phyloP scores from a whole-genome alignment of 441 rosid genomes.

The Geranium incanum region DNA sequence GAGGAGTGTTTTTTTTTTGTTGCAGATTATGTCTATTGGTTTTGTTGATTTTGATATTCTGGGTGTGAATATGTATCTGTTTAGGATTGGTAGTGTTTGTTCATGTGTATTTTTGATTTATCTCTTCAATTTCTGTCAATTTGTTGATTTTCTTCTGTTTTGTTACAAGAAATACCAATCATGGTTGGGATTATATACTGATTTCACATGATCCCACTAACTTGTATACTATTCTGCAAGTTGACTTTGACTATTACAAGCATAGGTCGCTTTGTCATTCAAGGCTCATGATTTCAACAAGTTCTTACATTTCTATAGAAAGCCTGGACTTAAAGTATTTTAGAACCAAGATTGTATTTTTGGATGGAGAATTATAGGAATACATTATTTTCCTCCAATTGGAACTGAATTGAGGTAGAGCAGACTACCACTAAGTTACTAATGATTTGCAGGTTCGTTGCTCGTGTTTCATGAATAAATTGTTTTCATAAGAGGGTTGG shows the following conservation, averaged over 20 bases:
- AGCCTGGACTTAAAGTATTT: background rate
- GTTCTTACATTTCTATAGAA: background rate
- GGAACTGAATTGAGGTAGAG: background rate
- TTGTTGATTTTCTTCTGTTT: background rate
- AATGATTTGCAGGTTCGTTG: background rate
- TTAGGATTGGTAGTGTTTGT: background rate
- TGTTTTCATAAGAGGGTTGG: background rate
- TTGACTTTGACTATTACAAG: background rate
- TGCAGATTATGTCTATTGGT: background rate
- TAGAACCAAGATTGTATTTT: background rate
- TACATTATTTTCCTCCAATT: background rate
- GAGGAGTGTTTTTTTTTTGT: background rate
- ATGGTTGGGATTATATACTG: background rate
- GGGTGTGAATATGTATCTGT: background rate
- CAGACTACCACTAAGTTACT: too few species aligned
- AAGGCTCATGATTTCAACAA: background rate
- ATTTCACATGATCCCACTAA: background rate
- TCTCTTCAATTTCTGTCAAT: background rate
- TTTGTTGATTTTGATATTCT: background rate
- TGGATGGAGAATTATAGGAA: background rate
- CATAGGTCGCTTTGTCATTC: background rate
- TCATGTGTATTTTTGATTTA: background rate
- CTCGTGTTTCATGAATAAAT: background rate
- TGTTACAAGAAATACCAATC: background rate
- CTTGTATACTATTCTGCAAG: background rate